Conservation (phyloP, 2,329 filamentous ascomycete genomes). For the Fusarium sp. region DNA sequence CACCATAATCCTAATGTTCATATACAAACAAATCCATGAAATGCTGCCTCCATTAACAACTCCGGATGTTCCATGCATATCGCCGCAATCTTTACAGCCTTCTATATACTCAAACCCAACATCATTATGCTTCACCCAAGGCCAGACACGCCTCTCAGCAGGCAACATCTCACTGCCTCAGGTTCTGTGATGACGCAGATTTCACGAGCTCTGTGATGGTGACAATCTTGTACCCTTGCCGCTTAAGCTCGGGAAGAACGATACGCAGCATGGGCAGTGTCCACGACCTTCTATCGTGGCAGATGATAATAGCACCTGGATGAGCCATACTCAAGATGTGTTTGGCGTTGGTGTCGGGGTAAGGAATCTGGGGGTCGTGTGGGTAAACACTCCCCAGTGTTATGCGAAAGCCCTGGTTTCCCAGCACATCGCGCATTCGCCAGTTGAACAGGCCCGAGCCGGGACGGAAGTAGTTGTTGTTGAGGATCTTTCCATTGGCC, state of each 20-base stretch:
- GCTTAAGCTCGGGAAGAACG: slow-evolving; percentile 78
- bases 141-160: background rate
- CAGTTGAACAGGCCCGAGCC: slow-evolving; percentile 86
- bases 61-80: background rate
- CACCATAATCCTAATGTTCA: background rate
- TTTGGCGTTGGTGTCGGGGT: slow-evolving; percentile 75
- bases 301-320: slow-evolving; percentile 84
- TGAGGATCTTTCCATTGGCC: slow-evolving; percentile 57
- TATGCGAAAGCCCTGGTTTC: slow-evolving; percentile 73
- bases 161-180: slow-evolving; percentile 24
- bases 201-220: slow-evolving; percentile 76
- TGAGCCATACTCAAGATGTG: slow-evolving; percentile 85
- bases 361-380: slow-evolving; percentile 87
- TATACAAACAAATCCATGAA: background rate
- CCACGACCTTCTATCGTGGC: slow-evolving; percentile 88
- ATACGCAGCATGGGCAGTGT: slow-evolving; percentile 81
- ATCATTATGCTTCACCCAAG: background rate
- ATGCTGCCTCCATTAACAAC: background rate
- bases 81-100: background rate
- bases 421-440: slow-evolving; percentile 73
- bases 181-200: slow-evolving; percentile 45
- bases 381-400: slow-evolving; percentile 90
- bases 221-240: slow-evolving; percentile 77
- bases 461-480: slow-evolving; percentile 80
- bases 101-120: background rate